Base-by-base conservation (phyloP, 306 rosid genomes). In the Cucurbita ficifolia region DNA sequence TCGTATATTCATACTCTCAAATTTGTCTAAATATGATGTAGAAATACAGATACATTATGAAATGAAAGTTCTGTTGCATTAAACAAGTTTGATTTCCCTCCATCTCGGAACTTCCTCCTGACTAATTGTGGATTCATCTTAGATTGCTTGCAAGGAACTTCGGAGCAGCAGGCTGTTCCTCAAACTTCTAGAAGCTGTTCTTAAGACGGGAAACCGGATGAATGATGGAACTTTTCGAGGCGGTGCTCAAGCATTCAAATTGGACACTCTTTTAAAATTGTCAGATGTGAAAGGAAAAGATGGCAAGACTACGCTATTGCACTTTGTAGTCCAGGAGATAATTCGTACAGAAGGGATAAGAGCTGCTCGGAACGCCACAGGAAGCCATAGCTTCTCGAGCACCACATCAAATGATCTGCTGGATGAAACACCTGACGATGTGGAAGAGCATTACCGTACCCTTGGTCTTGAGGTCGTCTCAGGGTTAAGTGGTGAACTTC, bases 111-210 rank as follows among this genome's bases (percentile, higher is more conserved):
- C 36, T 43, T 50, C 19, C 65, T 52, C 65, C 72, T 55, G 61
- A 38, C 53, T 64, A 51, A 17, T 49, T 71, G 64, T 77, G 81
- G 45, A 74, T 76, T 80, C 46, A 42, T 43, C 18, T 56, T 21
- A 95, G 99, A 81, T 89, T 82, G 99, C 97, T 54, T 89, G 96
- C 79, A 84, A 85, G 81, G 92, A 88, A 78, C 88, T 95, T 33
- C 86, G 83, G 76, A 88, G 79, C 84, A 95, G 96, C 80, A 53
- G 99, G 76, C 77, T 95, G 69, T 95, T 95, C 89, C 91, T 95
- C 51, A 95, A 95, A 83, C 96, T 91, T 81, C 88, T 95, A 46
- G 99, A 95, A 95, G 99, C 99, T 53, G 99, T 95, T 85, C 96
- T 95, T 16, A 95, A 95, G 82, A 91, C 99, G 1, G 99, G 99